Conservation (phyloP, 495 filamentous ascomycete species). For the Pseudotulostoma volvatum region DNA sequence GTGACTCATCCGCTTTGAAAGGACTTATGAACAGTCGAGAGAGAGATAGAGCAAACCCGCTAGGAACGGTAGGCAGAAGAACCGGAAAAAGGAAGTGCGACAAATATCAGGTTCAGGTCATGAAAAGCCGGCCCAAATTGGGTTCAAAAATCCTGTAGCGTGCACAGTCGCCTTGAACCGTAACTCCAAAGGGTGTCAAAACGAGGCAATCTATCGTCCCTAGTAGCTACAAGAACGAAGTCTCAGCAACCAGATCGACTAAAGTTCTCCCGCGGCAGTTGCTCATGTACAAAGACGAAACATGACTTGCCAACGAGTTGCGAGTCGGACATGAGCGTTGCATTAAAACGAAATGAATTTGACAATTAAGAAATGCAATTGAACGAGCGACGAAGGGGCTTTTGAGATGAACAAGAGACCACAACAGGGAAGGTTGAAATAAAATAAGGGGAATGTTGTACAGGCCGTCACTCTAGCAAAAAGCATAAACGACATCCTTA, state of each 20-base stretch:
- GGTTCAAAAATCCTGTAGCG: background rate
- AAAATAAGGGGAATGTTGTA: slow-evolving; percentile 14
- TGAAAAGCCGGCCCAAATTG: background rate
- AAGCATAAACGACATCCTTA: slow-evolving; percentile 21
- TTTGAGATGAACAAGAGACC: background rate
- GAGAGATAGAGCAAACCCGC: background rate
- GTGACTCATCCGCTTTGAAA: background rate
- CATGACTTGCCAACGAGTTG: background rate
- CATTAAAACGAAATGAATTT: slow-evolving; percentile 9
- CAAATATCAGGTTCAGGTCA: background rate
- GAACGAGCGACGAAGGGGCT: slow-evolving; percentile 2
- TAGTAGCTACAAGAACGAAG: slow-evolving; percentile 11
- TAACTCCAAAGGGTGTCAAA: slow-evolving; percentile 10
- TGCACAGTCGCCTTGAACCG: slow-evolving; percentile 1
- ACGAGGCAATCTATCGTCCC: slow-evolving; percentile 8
- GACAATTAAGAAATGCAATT: slow-evolving; percentile 4
- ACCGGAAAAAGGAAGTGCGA: slow-evolving; percentile 3
- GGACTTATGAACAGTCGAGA: slow-evolving; percentile 1
- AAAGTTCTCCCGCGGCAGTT: background rate
- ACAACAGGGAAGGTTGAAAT: slow-evolving; percentile 1
- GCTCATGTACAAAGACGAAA: background rate
- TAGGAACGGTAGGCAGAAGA: slow-evolving; percentile 3
- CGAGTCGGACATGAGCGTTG: background rate
- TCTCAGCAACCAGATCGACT: slow-evolving; percentile 4
- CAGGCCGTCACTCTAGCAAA: slow-evolving; percentile 18